These are phyloP conservation scores for Metschnikowia anglica DNA, from an alignment of 805 yeast genomes.

Conservation along the genomic window DNA sequence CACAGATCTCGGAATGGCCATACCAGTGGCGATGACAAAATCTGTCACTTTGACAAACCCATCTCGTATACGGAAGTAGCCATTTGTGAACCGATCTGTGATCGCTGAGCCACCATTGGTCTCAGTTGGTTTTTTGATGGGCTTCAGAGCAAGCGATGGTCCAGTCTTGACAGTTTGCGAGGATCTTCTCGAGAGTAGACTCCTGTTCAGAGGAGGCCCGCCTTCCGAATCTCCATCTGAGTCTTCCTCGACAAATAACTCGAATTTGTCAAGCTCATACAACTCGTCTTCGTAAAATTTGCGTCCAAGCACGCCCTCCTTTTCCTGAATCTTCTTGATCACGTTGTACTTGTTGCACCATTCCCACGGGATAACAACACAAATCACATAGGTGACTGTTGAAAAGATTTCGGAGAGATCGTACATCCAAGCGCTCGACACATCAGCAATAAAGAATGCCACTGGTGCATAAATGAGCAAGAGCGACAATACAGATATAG, in stretches of 20 bases:
- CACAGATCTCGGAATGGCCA: conserved; percentile 55
- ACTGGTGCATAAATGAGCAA: conserved; percentile 59
- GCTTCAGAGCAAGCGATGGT: neutral
- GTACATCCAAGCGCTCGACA: conserved; percentile 71
- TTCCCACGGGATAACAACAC: conserved; percentile 80
- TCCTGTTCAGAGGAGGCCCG: neutral
- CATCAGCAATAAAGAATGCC: conserved; percentile 73
- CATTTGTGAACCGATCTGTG: conserved; percentile 1
- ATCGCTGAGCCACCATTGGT: neutral
- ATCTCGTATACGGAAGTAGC: conserved; percentile 23
- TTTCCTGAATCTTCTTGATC: conserved; percentile 58
- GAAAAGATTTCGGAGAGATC: conserved; percentile 73
- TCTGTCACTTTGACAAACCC: conserved; percentile 49
- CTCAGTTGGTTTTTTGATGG: neutral
- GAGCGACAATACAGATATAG: conserved; percentile 56
- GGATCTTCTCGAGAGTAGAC: conserved; percentile 3
- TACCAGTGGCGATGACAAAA: conserved; percentile 54
- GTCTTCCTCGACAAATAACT: conserved; percentile 41
- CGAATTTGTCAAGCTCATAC: conserved; percentile 40
- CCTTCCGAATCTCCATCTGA: conserved; percentile 17
- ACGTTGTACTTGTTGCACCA: conserved; percentile 70
- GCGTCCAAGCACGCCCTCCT: conserved; percentile 72
- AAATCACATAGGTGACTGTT: conserved; percentile 65
- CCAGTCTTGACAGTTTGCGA: neutral
- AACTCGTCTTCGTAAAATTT: conserved; percentile 69